Conservation (phyloP, 306 rosid species). For the Nissolia schottii region DNA sequence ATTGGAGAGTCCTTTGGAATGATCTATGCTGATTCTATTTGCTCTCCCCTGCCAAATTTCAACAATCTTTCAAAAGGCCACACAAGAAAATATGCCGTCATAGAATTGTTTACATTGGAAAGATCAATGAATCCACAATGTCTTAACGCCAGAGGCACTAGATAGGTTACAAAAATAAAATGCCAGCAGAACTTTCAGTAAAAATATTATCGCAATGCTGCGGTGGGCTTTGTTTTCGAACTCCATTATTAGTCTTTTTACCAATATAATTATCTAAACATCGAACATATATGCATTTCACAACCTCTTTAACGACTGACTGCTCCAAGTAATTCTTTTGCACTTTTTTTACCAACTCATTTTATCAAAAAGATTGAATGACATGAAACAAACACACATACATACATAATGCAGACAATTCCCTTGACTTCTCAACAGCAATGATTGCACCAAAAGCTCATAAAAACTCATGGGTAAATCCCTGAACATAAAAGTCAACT, state of each 20-base stretch:
- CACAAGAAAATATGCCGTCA: neutral
- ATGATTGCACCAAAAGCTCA: conserved; percentile 2
- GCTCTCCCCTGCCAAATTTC: conserved; percentile 62
- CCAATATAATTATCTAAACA: neutral
- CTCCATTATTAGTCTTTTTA: neutral
- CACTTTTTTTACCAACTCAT: neutral
- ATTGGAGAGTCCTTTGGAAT: conserved; percentile 54
- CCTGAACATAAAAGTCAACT: neutral
- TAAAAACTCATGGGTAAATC: neutral
- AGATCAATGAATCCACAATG: neutral
- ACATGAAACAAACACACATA: neutral
- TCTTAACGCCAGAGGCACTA: neutral
- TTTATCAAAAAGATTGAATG: neutral
- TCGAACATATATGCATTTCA: neutral
- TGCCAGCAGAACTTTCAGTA: neutral
- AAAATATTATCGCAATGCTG: neutral
- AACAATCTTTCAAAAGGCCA: neutral
- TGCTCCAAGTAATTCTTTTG: neutral
- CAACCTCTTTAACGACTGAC: neutral
- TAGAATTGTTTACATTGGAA: neutral
- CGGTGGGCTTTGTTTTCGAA: neutral
- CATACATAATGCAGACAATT: neutral
- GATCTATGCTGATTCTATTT: conserved; percentile 51
- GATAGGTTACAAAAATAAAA: neutral
- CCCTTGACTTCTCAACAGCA: neutral